phyloP scores from a whole-genome alignment of 2,329 filamentous ascomycete genomes.

The Canariomyces notabilis region DNA sequence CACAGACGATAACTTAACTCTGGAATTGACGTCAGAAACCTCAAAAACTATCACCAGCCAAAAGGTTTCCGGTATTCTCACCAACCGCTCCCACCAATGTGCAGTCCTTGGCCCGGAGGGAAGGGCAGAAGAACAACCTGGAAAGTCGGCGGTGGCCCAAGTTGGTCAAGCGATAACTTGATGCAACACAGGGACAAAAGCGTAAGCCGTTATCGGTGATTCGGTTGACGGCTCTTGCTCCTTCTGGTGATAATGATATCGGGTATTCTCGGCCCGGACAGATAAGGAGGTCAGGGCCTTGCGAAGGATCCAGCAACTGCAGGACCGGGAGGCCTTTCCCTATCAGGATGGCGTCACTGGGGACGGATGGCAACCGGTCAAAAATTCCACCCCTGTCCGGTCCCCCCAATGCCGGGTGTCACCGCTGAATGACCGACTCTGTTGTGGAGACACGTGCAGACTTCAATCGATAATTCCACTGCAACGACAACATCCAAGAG shows the following conservation, averaged over 20 bases:
- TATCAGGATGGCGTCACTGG: slow-evolving; percentile 17
- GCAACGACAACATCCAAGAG: slow-evolving; percentile 1
- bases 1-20: no score
- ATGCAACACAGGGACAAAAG: neutral
- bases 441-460: no score
- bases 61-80: no score
- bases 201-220: slow-evolving; percentile 11
- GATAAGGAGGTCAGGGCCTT: no score
- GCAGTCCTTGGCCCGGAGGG: neutral
- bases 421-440: no score
- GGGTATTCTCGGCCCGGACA: slow-evolving; percentile 26
- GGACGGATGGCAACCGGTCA: no score
- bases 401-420: no score
- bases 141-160: neutral
- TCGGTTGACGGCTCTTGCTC: neutral
- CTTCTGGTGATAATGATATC: slow-evolving; percentile 19
- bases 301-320: slow-evolving; percentile 1
- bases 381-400: no score
- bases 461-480: no score
- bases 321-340: slow-evolving; percentile 5
- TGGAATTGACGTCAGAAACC: neutral
- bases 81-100: neutral
- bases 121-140: neutral
- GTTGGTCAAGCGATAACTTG: neutral
- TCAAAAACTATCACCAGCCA: neutral